These are phyloP conservation scores for Domatiomyces catenatus DNA, from an alignment of 2,329 filamentous ascomycete genomes.

Conservation along the genomic window DNA sequence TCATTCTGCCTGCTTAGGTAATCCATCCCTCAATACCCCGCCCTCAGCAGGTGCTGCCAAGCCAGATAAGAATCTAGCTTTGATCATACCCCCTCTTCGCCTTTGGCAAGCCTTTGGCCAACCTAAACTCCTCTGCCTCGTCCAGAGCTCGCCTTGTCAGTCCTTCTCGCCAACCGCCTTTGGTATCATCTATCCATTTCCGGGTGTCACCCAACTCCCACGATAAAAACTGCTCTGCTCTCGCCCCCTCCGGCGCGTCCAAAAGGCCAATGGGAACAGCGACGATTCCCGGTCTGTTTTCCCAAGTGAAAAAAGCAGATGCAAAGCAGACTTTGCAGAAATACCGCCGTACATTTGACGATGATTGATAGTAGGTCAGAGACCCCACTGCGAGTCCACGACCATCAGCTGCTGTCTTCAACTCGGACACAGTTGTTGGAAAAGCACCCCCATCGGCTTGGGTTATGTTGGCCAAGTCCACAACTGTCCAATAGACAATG, in stretches of 20 bases:
- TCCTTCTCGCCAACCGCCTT: conserved; percentile 1
- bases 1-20: too few relatives aligned
- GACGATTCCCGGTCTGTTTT: conserved; percentile 38
- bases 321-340: conserved; percentile 51
- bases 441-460: conserved; percentile 15
- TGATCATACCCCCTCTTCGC: too few relatives aligned
- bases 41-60: too few relatives aligned
- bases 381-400: conserved; percentile 23
- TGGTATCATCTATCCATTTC: conserved; percentile 1
- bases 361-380: conserved; percentile 40
- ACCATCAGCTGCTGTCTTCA: too few relatives aligned
- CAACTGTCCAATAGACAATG: conserved; percentile 33
- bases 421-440: too few relatives aligned
- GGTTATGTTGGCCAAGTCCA: conserved; percentile 26
- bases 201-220: neutral
- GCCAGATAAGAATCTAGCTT: too few relatives aligned
- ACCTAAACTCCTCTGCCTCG: conserved; percentile 1
- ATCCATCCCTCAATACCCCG: too few relatives aligned
- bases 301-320: conserved; percentile 47
- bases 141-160: neutral
- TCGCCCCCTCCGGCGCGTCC: conserved; percentile 34
- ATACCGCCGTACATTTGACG: conserved; percentile 37
- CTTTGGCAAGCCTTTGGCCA: neutral
- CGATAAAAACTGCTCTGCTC: conserved; percentile 22
- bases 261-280: conserved; percentile 51